A percentile compares a stretch with the other conserved stretches of the same genome.
Conservation (phyloP, 345 rosid species). For the Syzygium aqueum region DNA sequence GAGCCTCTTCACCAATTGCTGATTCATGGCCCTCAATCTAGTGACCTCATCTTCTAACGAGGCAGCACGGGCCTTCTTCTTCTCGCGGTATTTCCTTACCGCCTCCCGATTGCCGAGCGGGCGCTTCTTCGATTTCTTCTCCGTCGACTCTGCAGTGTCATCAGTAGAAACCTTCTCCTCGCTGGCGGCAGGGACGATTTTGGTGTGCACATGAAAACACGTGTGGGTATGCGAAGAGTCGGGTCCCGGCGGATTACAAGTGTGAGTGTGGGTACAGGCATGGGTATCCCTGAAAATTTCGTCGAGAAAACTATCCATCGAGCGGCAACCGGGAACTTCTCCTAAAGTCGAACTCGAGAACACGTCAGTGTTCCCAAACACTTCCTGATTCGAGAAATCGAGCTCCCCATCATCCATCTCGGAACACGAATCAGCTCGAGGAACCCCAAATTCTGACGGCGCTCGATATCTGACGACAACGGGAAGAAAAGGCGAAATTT, state of each 20-base stretch:
- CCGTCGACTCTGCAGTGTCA: conserved; percentile 69
- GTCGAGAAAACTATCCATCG: conserved; percentile 38
- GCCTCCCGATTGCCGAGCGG: conserved; percentile 84
- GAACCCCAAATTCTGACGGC: background rate
- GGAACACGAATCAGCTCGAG: background rate
- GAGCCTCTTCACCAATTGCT: conserved; percentile 76
- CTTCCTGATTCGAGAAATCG: conserved; percentile 73
- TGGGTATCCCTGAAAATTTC: conserved; percentile 49
- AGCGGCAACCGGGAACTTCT: conserved; percentile 53
- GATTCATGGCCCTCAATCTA: conserved; percentile 65
- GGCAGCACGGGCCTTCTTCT: conserved; percentile 93
- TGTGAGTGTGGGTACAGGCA: conserved; percentile 92
- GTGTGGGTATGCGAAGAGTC: conserved; percentile 86
- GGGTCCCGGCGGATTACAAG: conserved; percentile 90
- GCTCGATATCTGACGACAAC: background rate
- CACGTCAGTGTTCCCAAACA: conserved; percentile 63
- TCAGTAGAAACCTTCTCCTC: conserved; percentile 66
- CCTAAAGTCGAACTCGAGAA: conserved; percentile 45
- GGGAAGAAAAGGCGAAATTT: background rate
- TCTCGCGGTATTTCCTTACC: conserved; percentile 92
- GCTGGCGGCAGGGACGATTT: conserved; percentile 44
- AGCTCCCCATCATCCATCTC: conserved; percentile 92
- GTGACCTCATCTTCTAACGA: conserved; percentile 84
- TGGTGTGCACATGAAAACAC: conserved; percentile 89
- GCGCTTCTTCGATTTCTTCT: conserved; percentile 58